These are phyloP conservation scores for Nasturtium officinale DNA, from an alignment of 345 rosid species.

Conservation along the genomic window DNA sequence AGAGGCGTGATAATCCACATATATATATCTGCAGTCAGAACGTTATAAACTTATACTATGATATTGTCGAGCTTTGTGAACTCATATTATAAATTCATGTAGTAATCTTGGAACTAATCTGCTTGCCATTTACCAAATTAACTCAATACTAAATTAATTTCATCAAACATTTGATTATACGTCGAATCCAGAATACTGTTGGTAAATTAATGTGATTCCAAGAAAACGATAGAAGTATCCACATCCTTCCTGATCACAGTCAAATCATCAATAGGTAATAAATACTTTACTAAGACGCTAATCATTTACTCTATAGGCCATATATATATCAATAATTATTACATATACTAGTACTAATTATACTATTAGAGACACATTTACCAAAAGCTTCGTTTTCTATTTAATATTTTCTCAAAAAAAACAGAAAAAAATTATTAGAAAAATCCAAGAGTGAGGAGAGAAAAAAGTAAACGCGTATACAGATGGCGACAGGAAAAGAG, in stretches of 20 bases:
- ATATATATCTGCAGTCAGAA: neutral
- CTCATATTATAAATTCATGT: neutral
- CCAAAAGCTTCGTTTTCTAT: slow-evolving; percentile 22
- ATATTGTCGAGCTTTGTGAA: neutral
- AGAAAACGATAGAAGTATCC: slow-evolving; percentile 39
- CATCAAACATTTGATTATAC: slow-evolving; percentile 15
- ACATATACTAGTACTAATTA: slow-evolving; percentile 4
- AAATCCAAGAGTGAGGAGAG: slow-evolving; percentile 20
- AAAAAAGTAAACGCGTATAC: slow-evolving; percentile 81
- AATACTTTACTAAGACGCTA: slow-evolving; percentile 20
- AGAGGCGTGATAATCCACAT: neutral
- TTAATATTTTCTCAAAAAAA: slow-evolving; percentile 32
- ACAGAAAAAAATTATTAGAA: neutral
- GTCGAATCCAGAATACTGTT: slow-evolving; percentile 25
- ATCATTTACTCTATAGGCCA: slow-evolving; percentile 22
- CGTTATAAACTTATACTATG: neutral
- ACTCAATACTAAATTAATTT: neutral
- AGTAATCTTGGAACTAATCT: neutral
- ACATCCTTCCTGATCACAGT: slow-evolving; percentile 23
- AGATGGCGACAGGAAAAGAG: slow-evolving; percentile 60
- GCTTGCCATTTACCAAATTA: neutral
- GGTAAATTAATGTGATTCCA: neutral
- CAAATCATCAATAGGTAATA: slow-evolving; percentile 8
- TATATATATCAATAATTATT: neutral
- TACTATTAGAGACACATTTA: slow-evolving; percentile 12